Percentiles rank a stretch among this genome's conserved stretches.
These are phyloP conservation scores for Naematelia encephala DNA, from an alignment of 768 basidiomycete species.

Conservation along the genomic window DNA sequence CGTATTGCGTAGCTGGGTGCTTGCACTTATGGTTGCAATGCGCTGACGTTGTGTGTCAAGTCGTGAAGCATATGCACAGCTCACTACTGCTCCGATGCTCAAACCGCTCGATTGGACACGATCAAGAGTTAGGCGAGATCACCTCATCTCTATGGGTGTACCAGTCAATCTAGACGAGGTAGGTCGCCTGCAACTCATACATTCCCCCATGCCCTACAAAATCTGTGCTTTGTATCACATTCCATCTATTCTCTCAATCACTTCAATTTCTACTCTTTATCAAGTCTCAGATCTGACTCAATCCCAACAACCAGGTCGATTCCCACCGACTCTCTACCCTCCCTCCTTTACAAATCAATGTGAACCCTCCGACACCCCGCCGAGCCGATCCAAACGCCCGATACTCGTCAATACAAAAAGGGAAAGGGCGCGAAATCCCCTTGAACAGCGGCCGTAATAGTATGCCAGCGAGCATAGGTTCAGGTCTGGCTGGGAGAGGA, in stretches of 20 bases:
- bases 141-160: slow-evolving; percentile 84
- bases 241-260: too few species aligned
- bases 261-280: too few species aligned
- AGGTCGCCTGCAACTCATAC: slow-evolving; percentile 52
- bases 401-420: slow-evolving; percentile 38
- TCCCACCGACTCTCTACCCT: slow-evolving; percentile 52
- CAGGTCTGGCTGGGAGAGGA: slow-evolving; percentile 7
- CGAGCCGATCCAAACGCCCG: slow-evolving; percentile 6
- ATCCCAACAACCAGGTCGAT: slow-evolving; percentile 45
- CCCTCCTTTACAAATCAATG: slow-evolving; percentile 70
- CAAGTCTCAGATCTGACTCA: background rate
- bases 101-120: slow-evolving; percentile 93
- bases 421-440: slow-evolving; percentile 54
- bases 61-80: slow-evolving; percentile 71
- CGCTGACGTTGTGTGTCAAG: slow-evolving; percentile 54
- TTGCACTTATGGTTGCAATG: too few species aligned
- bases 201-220: background rate
- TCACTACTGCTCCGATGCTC: slow-evolving; percentile 66
- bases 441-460: slow-evolving; percentile 31
- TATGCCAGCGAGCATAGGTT: slow-evolving; percentile 6
- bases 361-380: slow-evolving; percentile 1
- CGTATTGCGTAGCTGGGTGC: too few species aligned
- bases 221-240: background rate
- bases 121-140: slow-evolving; percentile 82
- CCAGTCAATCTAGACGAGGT: slow-evolving; percentile 95